These are phyloP conservation scores for Phytophthora chlamydospora DNA, from an alignment of 352 stramenopile species.

Conservation along the genomic window DNA sequence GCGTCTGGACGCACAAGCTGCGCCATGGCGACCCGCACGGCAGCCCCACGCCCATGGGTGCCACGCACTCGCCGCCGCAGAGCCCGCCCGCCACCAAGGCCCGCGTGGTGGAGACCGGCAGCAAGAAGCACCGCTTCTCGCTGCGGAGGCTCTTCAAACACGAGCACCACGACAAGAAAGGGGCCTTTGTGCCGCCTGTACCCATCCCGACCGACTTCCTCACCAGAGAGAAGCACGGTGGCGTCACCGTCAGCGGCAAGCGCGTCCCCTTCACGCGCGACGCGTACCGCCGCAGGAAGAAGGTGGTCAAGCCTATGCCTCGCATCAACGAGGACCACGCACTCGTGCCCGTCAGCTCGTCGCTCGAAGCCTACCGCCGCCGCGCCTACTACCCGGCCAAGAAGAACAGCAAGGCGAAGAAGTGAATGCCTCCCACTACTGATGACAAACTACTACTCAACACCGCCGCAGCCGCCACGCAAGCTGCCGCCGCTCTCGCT, in stretches of 20 bases:
- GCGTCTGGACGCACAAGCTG: conserved; percentile 35
- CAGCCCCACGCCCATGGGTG: conserved; percentile 15
- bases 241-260: conserved; percentile 45
- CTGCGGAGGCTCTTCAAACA: conserved; percentile 40
- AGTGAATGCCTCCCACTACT: conserved; percentile 8
- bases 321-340: conserved; percentile 39
- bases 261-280: conserved; percentile 48
- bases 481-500: too few relatives aligned
- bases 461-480: too few relatives aligned
- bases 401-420: conserved; percentile 42
- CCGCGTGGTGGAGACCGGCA: conserved; percentile 27
- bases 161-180: conserved; percentile 25
- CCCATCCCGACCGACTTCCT: conserved; percentile 40
- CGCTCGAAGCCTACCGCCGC: conserved; percentile 43
- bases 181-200: conserved; percentile 24
- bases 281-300: conserved; percentile 35
- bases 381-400: conserved; percentile 46
- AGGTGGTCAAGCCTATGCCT: conserved; percentile 25
- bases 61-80: conserved; percentile 5
- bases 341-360: conserved; percentile 26
- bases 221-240: conserved; percentile 37
- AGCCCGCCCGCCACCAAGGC: conserved; percentile 5
- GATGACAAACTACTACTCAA: too few relatives aligned
- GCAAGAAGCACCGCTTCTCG: conserved; percentile 41
- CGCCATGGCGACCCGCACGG: conserved; percentile 12